Percentiles rank a stretch among this genome's conserved stretches.
Evolutionary conservation across 441 rosid species (phyloP).

Genomic region (Arabidopsis lyrata): DNA sequence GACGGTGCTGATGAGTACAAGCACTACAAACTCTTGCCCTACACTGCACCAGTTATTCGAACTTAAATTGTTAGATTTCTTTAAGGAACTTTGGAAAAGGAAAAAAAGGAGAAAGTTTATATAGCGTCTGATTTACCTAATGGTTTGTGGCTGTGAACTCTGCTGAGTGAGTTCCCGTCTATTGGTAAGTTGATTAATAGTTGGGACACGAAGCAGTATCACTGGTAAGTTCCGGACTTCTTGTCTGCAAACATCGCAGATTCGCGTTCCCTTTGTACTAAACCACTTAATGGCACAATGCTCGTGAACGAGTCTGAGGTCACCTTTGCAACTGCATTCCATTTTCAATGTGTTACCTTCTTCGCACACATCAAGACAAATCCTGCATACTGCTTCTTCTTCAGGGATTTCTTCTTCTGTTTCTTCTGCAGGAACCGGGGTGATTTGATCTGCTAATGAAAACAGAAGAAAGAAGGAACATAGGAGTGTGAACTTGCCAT

Average conservation of each 20-base stretch:
- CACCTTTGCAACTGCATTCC: slow-evolving; percentile 99
- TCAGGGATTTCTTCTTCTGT: slow-evolving; percentile 92
- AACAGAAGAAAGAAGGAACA: slow-evolving; percentile 30
- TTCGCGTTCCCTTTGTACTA: slow-evolving; percentile 79
- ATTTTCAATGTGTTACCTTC: slow-evolving; percentile 89
- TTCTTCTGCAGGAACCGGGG: slow-evolving; percentile 56
- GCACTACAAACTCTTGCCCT: slow-evolving; percentile 93
- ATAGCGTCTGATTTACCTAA: slow-evolving; percentile 53
- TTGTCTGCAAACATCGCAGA: slow-evolving; percentile 85
- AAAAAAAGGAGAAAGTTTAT: not conserved
- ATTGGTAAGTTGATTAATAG: slow-evolving; percentile 52
- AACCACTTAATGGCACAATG: slow-evolving; percentile 92
- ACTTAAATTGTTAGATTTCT: slow-evolving; percentile 21
- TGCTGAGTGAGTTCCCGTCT: slow-evolving; percentile 59
- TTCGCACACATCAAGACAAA: slow-evolving; percentile 80
- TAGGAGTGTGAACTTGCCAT: not conserved
- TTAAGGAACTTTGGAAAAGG: not conserved
- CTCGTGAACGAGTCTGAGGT: slow-evolving; percentile 83
- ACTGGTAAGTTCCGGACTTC: slow-evolving; percentile 92
- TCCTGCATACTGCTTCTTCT: slow-evolving; percentile 93
- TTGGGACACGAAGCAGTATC: slow-evolving; percentile 70
- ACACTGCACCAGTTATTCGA: slow-evolving; percentile 59
- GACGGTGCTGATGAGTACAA: slow-evolving; percentile 81
- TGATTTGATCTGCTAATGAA: slow-evolving; percentile 63
- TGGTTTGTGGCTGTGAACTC: slow-evolving; percentile 48